These are phyloP conservation scores for Colletotrichum lini DNA, from an alignment of 2,329 filamentous ascomycete species.

Conservation along the genomic window DNA sequence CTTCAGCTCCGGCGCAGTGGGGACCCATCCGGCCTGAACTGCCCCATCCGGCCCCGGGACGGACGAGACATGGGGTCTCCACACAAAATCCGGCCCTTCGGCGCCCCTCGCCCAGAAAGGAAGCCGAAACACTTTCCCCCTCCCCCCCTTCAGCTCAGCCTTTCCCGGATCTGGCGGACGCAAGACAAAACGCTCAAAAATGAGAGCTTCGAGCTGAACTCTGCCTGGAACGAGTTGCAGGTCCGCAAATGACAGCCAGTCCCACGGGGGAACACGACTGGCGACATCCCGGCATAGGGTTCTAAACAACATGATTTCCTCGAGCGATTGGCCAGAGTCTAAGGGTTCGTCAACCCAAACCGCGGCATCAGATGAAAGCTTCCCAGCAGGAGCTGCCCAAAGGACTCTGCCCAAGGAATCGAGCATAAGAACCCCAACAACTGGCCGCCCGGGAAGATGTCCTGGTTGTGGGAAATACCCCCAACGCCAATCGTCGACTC, in stretches of 20 bases:
- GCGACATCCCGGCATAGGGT: too few relatives aligned
- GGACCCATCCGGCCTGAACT: background rate
- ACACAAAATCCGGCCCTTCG: background rate
- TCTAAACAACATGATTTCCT: background rate
- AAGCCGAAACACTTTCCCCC: too few relatives aligned
- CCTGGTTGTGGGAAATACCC: background rate
- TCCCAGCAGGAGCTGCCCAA: background rate
- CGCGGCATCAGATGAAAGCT: background rate
- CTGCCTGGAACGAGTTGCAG: too few relatives aligned
- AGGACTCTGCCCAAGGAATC: background rate
- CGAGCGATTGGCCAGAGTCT: slow-evolving; percentile 7
- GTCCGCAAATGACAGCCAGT: too few relatives aligned
- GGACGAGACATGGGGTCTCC: too few relatives aligned
- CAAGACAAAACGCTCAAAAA: too few relatives aligned
- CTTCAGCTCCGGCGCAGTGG: background rate
- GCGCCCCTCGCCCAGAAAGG: background rate
- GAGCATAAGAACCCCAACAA: background rate
- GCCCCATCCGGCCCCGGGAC: background rate
- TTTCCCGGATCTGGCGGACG: too few relatives aligned
- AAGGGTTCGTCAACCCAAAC: slow-evolving; percentile 2
- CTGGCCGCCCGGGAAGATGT: background rate
- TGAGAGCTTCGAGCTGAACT: too few relatives aligned
- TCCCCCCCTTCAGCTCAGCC: background rate
- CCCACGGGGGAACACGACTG: too few relatives aligned
- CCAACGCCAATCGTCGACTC: too few relatives aligned